Conservation (phyloP, 1,284 basidiomycete species). For the Polyporus tsugae region DNA sequence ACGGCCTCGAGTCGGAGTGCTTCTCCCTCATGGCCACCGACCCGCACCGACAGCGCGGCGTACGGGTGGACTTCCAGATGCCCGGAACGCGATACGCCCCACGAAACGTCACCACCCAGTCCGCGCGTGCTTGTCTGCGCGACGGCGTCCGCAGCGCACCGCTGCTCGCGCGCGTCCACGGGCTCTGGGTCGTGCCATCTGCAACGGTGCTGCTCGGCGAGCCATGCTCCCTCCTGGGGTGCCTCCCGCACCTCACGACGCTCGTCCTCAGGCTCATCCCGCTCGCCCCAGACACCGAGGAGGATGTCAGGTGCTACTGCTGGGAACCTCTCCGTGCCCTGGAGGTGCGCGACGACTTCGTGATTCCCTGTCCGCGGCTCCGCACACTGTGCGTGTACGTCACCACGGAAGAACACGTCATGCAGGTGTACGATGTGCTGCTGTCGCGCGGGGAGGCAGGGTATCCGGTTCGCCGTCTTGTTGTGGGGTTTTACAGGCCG, state of each 20-base stretch:
- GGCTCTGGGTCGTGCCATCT: neutral
- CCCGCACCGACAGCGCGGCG: neutral
- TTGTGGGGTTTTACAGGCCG: neutral
- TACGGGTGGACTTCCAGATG: neutral
- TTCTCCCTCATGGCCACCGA: neutral
- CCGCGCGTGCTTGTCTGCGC: neutral
- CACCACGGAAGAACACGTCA: neutral
- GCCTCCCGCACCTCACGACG: neutral
- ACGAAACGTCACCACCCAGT: neutral
- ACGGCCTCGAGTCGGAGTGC: neutral
- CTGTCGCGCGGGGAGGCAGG: neutral
- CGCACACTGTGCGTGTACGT: slow-evolving; percentile 1
- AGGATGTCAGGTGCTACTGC: neutral
- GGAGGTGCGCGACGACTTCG: slow-evolving; percentile 1
- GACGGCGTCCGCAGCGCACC: neutral
- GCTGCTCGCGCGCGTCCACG: neutral
- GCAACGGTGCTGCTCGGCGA: neutral
- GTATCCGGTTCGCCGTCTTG: neutral
- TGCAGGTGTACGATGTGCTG: neutral
- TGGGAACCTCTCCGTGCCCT: neutral
- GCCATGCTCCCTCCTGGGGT: neutral
- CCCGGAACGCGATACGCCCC: neutral
- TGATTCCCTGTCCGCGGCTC: neutral
- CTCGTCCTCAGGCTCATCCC: neutral
- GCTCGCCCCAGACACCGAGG: neutral